Conservation (phyloP, 805 yeast genomes). For the Helenozyma rhizophorensis region DNA sequence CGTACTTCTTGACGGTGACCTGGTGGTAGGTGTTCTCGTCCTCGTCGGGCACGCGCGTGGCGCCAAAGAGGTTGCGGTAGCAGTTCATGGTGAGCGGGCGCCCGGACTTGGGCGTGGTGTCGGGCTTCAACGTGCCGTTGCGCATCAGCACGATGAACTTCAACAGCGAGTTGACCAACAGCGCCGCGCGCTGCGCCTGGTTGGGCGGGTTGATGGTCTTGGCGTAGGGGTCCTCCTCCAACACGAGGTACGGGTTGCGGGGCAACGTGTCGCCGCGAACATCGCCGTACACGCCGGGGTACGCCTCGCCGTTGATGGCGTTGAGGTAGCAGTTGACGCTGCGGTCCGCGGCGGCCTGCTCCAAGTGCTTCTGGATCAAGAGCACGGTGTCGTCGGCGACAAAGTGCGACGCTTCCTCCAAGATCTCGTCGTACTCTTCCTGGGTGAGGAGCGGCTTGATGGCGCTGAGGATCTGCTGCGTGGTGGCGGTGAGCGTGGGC, state of each 20-base stretch:
- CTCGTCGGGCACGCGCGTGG: conserved; percentile 48
- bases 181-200: conserved; percentile 67
- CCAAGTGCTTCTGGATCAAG: conserved; percentile 51
- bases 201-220: conserved; percentile 52
- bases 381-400: conserved; percentile 36
- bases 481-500: conserved; percentile 50
- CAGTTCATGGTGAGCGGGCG: conserved; percentile 64
- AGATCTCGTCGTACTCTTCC: conserved; percentile 47
- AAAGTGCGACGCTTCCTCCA: conserved; percentile 43
- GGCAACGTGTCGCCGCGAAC: conserved; percentile 66
- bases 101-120: conserved; percentile 47
- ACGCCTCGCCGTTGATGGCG: conserved; percentile 43
- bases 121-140: conserved; percentile 51
- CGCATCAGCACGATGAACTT: conserved; percentile 62
- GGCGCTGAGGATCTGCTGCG: conserved; percentile 50
- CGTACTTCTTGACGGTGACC: conserved; percentile 34
- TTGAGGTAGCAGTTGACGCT: conserved; percentile 50
- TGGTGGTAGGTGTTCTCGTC: conserved; percentile 23
- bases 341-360: conserved; percentile 35
- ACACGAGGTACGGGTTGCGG: conserved; percentile 68
- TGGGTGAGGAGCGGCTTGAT: conserved; percentile 55
- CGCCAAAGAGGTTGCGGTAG: conserved; percentile 62
- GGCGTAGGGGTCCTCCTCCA: conserved; percentile 70
- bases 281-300: conserved; percentile 61
- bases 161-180: conserved; percentile 58